Conservation (phyloP, 2,329 filamentous ascomycete genomes). For the Penicillium nordicum region DNA sequence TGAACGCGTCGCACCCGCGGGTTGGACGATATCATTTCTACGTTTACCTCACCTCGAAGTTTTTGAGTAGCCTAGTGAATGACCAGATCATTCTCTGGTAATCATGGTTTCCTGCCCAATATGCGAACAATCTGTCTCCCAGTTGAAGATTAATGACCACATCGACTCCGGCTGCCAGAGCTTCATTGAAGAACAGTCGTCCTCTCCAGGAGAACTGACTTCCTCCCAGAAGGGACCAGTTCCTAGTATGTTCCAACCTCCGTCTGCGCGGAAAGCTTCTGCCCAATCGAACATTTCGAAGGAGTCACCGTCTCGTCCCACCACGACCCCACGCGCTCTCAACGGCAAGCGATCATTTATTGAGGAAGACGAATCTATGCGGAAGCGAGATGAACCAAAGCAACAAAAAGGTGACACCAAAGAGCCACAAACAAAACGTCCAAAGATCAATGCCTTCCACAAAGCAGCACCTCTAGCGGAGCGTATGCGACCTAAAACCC, state of each 20-base stretch:
- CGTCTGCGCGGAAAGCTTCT: conserved; percentile 45
- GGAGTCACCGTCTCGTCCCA: conserved; percentile 23
- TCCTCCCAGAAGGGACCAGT: conserved; percentile 42
- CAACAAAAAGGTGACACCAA: conserved; percentile 26
- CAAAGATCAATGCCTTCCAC: conserved; percentile 61
- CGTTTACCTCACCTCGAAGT: neutral
- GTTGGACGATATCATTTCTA: neutral
- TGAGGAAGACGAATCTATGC: conserved; percentile 21
- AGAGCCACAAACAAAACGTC: conserved; percentile 57
- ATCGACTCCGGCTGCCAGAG: conserved; percentile 77
- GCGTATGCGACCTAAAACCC: conserved; percentile 78
- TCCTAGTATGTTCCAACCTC: conserved; percentile 55
- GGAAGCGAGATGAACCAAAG: conserved; percentile 24
- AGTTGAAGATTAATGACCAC: conserved; percentile 75
- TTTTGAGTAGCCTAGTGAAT: neutral
- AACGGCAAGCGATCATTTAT: conserved; percentile 34
- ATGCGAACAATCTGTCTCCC: conserved; percentile 60
- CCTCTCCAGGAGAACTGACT: conserved; percentile 44
- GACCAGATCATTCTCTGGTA: neutral
- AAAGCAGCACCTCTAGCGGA: conserved; percentile 83
- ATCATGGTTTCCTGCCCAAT: conserved; percentile 72
- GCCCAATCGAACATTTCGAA: conserved; percentile 22
- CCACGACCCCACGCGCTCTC: conserved; percentile 26
- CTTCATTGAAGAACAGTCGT: conserved; percentile 55
- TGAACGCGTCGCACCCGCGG: neutral